These are phyloP conservation scores for Saccharomycopsis sp. DNA, from an alignment of 805 yeast genomes.

Conservation along the genomic window DNA sequence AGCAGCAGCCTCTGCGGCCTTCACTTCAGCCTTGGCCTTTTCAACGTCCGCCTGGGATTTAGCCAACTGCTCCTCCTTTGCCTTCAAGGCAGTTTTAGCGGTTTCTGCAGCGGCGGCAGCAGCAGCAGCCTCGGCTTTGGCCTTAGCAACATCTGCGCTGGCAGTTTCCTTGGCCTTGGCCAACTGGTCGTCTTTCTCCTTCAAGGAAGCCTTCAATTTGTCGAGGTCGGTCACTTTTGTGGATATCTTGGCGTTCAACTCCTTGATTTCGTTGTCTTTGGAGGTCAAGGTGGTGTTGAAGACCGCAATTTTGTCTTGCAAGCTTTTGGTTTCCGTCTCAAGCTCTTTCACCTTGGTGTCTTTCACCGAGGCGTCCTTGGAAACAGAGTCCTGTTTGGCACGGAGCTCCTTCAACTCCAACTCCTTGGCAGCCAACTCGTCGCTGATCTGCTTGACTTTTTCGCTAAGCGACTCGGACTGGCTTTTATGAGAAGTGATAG, in stretches of 20 bases:
- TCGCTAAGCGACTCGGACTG: not conserved
- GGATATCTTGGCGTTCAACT: slow-evolving; percentile 7
- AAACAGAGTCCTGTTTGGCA: not conserved
- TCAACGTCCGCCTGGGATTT: not conserved
- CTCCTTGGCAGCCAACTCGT: not conserved
- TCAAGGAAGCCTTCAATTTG: not conserved
- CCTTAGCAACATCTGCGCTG: not conserved
- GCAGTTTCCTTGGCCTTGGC: not conserved
- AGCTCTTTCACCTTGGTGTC: not conserved
- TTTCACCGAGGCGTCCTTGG: not conserved
- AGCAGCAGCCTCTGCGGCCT: slow-evolving; percentile 1
- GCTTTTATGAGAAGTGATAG: not conserved
- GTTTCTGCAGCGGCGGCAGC: not conserved
- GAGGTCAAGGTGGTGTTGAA: not conserved
- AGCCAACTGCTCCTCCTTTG: not conserved
- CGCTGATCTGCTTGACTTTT: not conserved
- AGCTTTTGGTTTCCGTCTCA: not conserved
- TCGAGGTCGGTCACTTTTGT: not conserved
- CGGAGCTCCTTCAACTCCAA: slow-evolving; percentile 2
- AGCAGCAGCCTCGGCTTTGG: not conserved
- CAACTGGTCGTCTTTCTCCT: slow-evolving; percentile 3
- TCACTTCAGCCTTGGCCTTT: not conserved
- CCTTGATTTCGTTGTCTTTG: slow-evolving; percentile 2
- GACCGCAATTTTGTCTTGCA: not conserved
- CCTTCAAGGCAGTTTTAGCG: slow-evolving; percentile 1